These are phyloP conservation scores for Populus davidiana DNA, from an alignment of 345 rosid species.

Conservation along the genomic window DNA sequence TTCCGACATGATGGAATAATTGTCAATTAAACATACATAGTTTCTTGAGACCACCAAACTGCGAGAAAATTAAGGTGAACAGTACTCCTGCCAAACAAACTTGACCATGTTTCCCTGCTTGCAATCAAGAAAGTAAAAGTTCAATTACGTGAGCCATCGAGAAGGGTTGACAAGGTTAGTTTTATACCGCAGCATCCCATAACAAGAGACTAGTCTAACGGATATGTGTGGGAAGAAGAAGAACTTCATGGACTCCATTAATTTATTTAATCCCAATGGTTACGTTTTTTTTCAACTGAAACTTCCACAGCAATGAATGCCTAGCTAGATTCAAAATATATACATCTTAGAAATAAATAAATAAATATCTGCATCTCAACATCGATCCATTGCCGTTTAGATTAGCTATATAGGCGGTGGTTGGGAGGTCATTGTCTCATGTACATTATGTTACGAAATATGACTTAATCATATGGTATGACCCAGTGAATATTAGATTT, in stretches of 20 bases:
- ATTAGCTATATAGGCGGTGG: slow-evolving; percentile 9
- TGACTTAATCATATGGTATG: slow-evolving; percentile 7
- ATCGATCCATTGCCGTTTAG: neutral
- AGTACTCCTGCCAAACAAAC: slow-evolving; percentile 1
- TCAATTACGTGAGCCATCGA: slow-evolving; percentile 24
- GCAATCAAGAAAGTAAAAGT: slow-evolving; percentile 6
- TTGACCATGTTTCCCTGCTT: slow-evolving; percentile 16
- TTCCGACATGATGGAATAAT: too few relatives aligned
- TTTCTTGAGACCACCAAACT: neutral
- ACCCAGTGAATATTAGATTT: neutral
- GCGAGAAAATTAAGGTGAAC: neutral
- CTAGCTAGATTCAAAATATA: too few relatives aligned
- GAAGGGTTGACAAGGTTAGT: neutral
- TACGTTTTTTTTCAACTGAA: neutral
- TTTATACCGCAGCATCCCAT: slow-evolving; percentile 2
- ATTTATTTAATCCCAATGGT: neutral
- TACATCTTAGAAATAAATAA: too few relatives aligned
- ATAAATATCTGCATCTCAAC: too few relatives aligned
- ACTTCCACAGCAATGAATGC: neutral
- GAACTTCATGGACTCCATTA: neutral
- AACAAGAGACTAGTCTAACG: slow-evolving; percentile 10
- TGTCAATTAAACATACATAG: too few relatives aligned
- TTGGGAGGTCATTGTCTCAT: slow-evolving; percentile 20
- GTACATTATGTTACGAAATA: neutral
- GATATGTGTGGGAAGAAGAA: neutral